Conservation (phyloP, 306 rosid genomes). For the Echinosophora koreensis region DNA sequence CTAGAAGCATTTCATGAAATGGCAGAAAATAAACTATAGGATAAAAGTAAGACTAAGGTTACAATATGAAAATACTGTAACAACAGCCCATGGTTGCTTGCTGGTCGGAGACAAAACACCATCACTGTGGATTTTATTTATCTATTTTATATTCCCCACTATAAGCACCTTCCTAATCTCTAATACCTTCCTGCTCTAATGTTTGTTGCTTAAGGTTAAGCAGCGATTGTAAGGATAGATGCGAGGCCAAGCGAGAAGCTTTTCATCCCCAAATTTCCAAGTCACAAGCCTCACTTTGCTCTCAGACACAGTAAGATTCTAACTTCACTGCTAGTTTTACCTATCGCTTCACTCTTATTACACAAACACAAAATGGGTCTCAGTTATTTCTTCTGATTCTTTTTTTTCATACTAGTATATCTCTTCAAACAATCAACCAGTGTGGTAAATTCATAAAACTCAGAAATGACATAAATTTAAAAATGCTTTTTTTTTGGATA, state of each 20-base stretch:
- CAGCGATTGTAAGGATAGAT: neutral
- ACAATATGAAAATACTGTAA: no score
- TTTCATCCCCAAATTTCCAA: neutral
- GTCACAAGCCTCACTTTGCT: neutral
- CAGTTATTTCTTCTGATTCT: neutral
- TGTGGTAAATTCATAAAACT: neutral
- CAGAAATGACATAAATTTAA: neutral
- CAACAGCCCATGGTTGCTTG: no score
- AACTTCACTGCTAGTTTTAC: neutral
- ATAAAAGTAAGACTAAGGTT: no score
- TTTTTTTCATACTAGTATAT: neutral
- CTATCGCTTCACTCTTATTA: neutral
- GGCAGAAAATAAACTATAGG: no score
- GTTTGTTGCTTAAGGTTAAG: no score
- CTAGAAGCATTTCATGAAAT: no score
- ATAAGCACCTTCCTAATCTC: no score
- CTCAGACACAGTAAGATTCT: constrained; percentile 6
- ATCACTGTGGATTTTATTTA: no score
- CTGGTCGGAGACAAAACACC: no score
- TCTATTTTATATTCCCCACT: no score
- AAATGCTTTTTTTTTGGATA: neutral
- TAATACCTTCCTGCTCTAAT: no score
- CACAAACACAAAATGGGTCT: neutral
- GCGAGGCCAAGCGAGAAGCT: neutral
- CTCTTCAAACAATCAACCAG: neutral